Evolutionary conservation across 2,329 filamentous ascomycete genomes (phyloP), one percentile per base, ranked within the genome.

Genomic region (Ciborinia camelliae): DNA sequence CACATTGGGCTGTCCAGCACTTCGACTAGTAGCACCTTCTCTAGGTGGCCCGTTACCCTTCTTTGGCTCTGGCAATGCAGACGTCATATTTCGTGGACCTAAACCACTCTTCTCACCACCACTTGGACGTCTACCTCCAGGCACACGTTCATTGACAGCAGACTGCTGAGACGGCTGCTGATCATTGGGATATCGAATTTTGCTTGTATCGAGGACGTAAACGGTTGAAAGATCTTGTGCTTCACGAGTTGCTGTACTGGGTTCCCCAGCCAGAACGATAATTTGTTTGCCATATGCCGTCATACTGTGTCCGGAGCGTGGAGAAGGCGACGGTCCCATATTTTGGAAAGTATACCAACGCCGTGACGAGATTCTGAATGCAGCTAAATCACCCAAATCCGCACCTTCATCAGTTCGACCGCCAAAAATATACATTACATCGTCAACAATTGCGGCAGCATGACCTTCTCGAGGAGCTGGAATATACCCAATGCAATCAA

Each of bases 331-430:
- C 3, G 93, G 93, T 0, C 95, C 95, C 95, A 99, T 99, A 75
- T 99, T 99, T 75, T 99, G 95, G 78, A 99, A 99, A 43, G 95
- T 99, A 76, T 98, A 99, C 95, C 95, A 99, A 66, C 95, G 86
- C 69, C 91, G 88, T 14, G 92, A 92, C 0, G 89, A 86, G 71
- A 91, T 91, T 58, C 87, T 83, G 77, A 91, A 91, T 12, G 95
- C 95, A 2, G 95, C 94, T 51, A 99, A 82, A 76, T 99, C 95
- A 41, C 94, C 95, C 4, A 99, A 81, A 75, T 99, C 95, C 35
- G 88, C 86, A 1, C 95, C 95, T 71, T 98, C 93, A 74, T 97
- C 92, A 0, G 92, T 97, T 66, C 95, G 90, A 52, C 95, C 95
- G 71, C 96, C 96, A 76, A 99, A 99, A 67, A 99, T 88, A 79